Base-by-base conservation (phyloP, 345 rosid species). In the Pelargonium nanum region DNA sequence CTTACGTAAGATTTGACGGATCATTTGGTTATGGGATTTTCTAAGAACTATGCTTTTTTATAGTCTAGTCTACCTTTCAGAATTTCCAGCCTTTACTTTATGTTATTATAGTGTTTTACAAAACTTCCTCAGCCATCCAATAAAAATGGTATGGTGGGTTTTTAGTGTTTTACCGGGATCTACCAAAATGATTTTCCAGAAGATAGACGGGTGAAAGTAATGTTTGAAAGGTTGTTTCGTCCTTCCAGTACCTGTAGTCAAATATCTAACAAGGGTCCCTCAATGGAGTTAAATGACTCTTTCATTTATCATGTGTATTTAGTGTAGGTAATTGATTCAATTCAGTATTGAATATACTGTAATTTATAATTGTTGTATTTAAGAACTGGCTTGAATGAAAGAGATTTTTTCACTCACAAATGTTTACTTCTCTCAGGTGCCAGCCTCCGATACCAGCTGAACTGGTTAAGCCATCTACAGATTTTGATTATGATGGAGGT, bases 401-500 rank as follows among this genome's bases (percentile, higher is more conserved):
- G 6, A 34, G 45, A 34, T 10, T 15, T 40, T 40, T 6, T 40
- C 0, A 40, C 48, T 12, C 10, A 40, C 16, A 17, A 40, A 40
- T 40, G 9, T 9, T 40, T 12, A 40, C 16, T 40, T 40, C 48
- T 40, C 48, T 58, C 40, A 59, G 70, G 64, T 66, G 59, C 45
- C 64, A 66, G 55, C 63, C 63, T 59, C 64, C 70, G 4, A 21
- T 66, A 23, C 44, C 70, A 5, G 40, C 63, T 0, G 64, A 66
- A 15, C 58, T 28, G 58, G 70, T 59, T 63, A 66, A 58, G 52
- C 30, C 64, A 23, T 52, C 40, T 3, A 17, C 50, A 66, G 63
- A 58, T 8, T 66, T 26, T 66, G 63, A 66, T 22, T 66, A 66
- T 66, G 70, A 59, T 13, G 64, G 63, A 30, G 63, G 64, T 40